These are phyloP conservation scores for Zymoseptoria tritici DNA, from an alignment of 2,329 filamentous ascomycete genomes.

Conservation along the genomic window DNA sequence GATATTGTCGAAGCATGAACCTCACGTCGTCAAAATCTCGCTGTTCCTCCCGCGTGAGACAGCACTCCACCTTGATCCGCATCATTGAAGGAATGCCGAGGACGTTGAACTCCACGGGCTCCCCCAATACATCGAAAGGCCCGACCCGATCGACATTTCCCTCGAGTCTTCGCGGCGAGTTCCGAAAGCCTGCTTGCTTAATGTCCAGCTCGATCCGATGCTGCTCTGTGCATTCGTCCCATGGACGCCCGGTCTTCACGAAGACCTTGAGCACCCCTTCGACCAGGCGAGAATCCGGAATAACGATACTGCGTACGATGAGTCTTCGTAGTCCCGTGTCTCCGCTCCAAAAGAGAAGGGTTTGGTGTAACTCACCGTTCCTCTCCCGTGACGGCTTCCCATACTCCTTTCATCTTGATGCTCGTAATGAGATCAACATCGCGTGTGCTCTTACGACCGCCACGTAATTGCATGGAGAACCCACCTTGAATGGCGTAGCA, in stretches of 20 bases:
- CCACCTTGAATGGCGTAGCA: constrained; percentile 5
- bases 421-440: constrained; percentile 5
- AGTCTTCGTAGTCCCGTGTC: not conserved
- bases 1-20: constrained; percentile 1
- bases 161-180: constrained; percentile 1
- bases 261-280: constrained; percentile 6
- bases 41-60: constrained; percentile 2
- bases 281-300: constrained; percentile 4
- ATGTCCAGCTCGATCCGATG: constrained; percentile 5
- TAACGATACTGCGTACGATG: not conserved
- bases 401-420: constrained; percentile 8
- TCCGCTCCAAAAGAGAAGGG: not conserved
- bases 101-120: constrained; percentile 4
- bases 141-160: constrained; percentile 1
- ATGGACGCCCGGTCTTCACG: constrained; percentile 4
- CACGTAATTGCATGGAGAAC: constrained; percentile 6
- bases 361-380: constrained; percentile 1
- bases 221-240: constrained; percentile 2
- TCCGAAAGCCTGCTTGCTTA: constrained; percentile 7
- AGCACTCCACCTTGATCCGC: constrained; percentile 6
- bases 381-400: constrained; percentile 2
- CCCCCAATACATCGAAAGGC: constrained; percentile 3
- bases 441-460: constrained; percentile 5
- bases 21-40: constrained; percentile 6
- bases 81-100: constrained; percentile 4